Percentiles rank a stretch among this genome's conserved stretches.
phyloP scores from a whole-genome alignment of 2,329 filamentous ascomycete genomes.

The Exophiala bonariae region DNA sequence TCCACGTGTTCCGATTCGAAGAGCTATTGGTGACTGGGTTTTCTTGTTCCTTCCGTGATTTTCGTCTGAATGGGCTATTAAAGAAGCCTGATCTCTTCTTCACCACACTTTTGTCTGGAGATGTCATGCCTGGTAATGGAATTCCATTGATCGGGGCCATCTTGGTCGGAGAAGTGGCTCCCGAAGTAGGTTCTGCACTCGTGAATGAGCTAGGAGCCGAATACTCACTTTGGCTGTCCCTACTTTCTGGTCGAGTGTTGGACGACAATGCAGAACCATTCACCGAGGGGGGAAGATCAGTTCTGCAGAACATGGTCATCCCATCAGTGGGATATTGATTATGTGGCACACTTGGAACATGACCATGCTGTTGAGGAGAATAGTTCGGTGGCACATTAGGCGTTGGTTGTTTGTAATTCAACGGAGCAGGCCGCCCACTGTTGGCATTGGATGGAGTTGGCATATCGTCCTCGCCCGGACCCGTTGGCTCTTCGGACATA shows the following conservation, averaged over 20 bases:
- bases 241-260: slow-evolving; percentile 73
- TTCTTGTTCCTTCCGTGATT: slow-evolving; percentile 78
- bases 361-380: slow-evolving; percentile 61
- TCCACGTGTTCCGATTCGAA: slow-evolving; percentile 57
- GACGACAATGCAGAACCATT: slow-evolving; percentile 65
- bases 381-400: slow-evolving; percentile 44
- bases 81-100: slow-evolving; percentile 84
- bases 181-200: slow-evolving; percentile 76
- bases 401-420: slow-evolving; percentile 25
- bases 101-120: slow-evolving; percentile 64
- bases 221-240: slow-evolving; percentile 87
- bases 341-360: slow-evolving; percentile 73
- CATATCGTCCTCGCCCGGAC: slow-evolving; percentile 18
- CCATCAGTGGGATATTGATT: slow-evolving; percentile 93
- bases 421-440: slow-evolving; percentile 26
- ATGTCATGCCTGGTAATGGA: slow-evolving; percentile 46
- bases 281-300: slow-evolving; percentile 65
- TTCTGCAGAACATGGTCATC: slow-evolving; percentile 95
- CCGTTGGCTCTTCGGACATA: slow-evolving; percentile 22
- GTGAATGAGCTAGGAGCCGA: slow-evolving; percentile 87
- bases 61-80: slow-evolving; percentile 87
- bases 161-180: slow-evolving; percentile 73
- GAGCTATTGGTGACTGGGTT: slow-evolving; percentile 36
- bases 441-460: slow-evolving; percentile 23
- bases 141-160: slow-evolving; percentile 38